phyloP scores from a whole-genome alignment of 2,329 filamentous ascomycete species.

The Paecilomyces formosus region DNA sequence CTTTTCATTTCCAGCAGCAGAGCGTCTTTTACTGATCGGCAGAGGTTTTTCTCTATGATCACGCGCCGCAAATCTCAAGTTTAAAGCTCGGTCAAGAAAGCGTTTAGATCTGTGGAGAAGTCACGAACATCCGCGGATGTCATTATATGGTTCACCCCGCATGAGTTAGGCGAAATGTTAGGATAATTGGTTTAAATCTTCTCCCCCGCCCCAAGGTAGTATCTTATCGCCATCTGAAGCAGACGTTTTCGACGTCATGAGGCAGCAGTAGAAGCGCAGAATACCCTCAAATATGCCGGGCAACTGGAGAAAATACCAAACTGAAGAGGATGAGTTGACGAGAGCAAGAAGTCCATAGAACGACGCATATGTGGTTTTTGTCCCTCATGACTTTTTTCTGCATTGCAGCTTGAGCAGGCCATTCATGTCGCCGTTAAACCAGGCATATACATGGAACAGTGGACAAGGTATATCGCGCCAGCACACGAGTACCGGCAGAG shows the following conservation, averaged over 20 bases:
- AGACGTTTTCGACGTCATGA: background rate
- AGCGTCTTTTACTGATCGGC: background rate
- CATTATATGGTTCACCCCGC: background rate
- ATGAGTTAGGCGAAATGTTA: background rate
- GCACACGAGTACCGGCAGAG: too few relatives aligned
- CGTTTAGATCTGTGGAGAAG: background rate
- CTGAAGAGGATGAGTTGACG: background rate
- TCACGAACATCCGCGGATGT: background rate
- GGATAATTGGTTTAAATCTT: background rate
- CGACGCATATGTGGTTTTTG: too few relatives aligned
- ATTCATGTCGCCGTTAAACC: too few relatives aligned
- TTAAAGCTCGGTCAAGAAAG: background rate
- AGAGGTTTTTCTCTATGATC: background rate
- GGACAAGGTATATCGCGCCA: too few relatives aligned
- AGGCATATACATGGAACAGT: too few relatives aligned
- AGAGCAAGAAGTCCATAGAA: too few relatives aligned
- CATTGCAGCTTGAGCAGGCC: too few relatives aligned
- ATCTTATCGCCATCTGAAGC: background rate
- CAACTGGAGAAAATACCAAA: background rate
- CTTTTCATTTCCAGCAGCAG: background rate
- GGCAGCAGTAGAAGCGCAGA: background rate
- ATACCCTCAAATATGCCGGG: background rate
- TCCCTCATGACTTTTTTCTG: too few relatives aligned
- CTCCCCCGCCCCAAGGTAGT: background rate
- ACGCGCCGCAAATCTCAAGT: background rate